Percentiles rank a stretch among this genome's conserved stretches.
Conservation (phyloP, 495 filamentous ascomycete genomes). For the Penicillium roqueforti region DNA sequence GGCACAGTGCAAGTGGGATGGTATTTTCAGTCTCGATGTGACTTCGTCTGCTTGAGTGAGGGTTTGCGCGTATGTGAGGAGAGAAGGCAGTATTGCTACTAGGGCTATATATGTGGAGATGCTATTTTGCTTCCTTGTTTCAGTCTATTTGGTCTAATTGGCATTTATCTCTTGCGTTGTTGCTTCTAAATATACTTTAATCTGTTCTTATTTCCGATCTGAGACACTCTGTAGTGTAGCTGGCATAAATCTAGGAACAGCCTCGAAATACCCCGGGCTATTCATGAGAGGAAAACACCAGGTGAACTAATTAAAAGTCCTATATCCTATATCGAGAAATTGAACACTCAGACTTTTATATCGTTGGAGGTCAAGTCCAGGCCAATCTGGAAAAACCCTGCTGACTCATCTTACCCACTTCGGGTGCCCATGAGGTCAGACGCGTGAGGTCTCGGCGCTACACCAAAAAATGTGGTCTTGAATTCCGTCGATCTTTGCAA, state of each 20-base stretch:
- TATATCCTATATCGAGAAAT: background rate
- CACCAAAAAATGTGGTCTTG: background rate
- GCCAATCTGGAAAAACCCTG: background rate
- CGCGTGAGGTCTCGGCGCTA: background rate
- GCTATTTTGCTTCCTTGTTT: background rate
- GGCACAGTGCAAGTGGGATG: conserved; percentile 13
- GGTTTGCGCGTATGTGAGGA: background rate
- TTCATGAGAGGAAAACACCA: background rate
- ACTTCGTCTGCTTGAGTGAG: background rate
- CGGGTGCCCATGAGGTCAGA: too few relatives aligned
- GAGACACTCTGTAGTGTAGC: background rate
- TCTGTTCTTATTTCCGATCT: background rate
- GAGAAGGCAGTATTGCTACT: background rate
- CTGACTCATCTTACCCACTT: conserved; percentile 1
- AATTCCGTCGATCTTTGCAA: background rate
- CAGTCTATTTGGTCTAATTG: background rate
- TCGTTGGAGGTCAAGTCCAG: background rate
- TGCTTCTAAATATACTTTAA: background rate
- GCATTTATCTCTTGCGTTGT: background rate
- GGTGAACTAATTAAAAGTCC: background rate
- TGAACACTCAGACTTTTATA: too few relatives aligned
- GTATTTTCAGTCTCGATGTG: conserved; percentile 11
- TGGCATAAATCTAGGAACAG: background rate
- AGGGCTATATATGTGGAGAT: conserved; percentile 3
- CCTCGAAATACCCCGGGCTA: background rate